phyloP scores from a whole-genome alignment of 2,329 filamentous ascomycete genomes.

The Aspergillus melleus region DNA sequence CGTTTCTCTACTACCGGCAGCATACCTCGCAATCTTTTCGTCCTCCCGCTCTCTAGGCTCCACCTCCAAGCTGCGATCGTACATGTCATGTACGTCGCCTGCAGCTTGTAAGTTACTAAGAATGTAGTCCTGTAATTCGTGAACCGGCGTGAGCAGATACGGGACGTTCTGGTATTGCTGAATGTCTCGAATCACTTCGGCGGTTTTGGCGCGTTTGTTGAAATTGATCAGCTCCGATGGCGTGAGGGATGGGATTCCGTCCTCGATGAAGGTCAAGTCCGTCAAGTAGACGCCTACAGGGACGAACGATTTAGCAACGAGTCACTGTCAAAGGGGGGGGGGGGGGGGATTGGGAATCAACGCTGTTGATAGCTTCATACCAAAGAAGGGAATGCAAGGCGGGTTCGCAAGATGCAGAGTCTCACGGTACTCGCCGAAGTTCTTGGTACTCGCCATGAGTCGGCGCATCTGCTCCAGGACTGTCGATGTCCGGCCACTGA shows the following conservation, averaged over 20 bases:
- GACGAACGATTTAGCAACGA: conserved; percentile 1
- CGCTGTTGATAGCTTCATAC: conserved; percentile 57
- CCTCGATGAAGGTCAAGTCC: conserved; percentile 96
- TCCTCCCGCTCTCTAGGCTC: conserved; percentile 96
- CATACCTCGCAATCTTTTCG: conserved; percentile 98
- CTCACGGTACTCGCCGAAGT: conserved; percentile 96
- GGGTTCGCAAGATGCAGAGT: conserved; percentile 89
- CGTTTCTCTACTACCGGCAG: conserved; percentile 35
- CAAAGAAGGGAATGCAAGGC: conserved; percentile 97
- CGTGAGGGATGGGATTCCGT: conserved; percentile 94
- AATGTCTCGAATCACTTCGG: conserved; percentile 96
- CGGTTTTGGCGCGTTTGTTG: conserved; percentile 95
- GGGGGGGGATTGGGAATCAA: neutral
- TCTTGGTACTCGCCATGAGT: conserved; percentile 96
- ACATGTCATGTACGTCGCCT: conserved; percentile 98
- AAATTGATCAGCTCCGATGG: conserved; percentile 98
- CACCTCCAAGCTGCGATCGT: conserved; percentile 90
- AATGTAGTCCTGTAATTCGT: conserved; percentile 95
- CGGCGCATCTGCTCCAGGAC: conserved; percentile 88
- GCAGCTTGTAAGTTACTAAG: conserved; percentile 93
- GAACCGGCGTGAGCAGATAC: conserved; percentile 86
- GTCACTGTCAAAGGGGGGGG: neutral
- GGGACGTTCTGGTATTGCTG: conserved; percentile 98
- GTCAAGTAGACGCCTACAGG: conserved; percentile 84
- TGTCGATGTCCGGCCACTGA: conserved; percentile 78